phyloP scores from a whole-genome alignment of 176 grass and related monocot genomes.

The Phyllostachys edulis region DNA sequence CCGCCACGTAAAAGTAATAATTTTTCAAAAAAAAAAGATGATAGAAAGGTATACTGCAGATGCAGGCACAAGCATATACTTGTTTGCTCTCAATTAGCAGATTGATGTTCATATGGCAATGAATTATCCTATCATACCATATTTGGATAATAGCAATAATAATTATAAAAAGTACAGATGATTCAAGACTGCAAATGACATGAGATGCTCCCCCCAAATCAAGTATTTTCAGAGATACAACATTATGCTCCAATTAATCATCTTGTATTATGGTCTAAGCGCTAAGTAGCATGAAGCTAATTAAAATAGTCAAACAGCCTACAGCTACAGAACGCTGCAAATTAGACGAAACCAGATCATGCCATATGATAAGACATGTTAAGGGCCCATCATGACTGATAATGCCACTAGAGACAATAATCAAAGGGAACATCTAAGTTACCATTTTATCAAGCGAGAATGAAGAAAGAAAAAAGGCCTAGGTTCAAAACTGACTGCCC shows the following conservation, averaged over 20 bases:
- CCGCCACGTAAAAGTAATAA: slow-evolving; percentile 4
- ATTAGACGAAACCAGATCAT: background rate
- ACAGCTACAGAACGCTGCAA: background rate
- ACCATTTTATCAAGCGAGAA: background rate
- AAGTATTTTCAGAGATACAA: background rate
- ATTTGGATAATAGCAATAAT: background rate
- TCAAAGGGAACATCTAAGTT: background rate
- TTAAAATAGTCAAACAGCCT: background rate
- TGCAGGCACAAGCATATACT: background rate
- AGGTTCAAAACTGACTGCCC: background rate
- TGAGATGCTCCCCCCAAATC: too few relatives aligned
- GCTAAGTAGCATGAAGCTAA: background rate
- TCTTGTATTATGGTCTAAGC: background rate
- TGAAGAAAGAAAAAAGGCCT: background rate
- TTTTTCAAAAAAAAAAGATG: too few relatives aligned
- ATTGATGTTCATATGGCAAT: background rate
- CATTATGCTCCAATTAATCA: background rate
- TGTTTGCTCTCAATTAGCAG: background rate
- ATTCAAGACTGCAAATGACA: background rate
- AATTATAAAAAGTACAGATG: background rate
- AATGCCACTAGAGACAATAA: background rate
- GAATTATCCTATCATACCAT: background rate
- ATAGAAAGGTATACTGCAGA: background rate
- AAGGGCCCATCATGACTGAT: background rate
- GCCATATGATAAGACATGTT: background rate